Evolutionary conservation across 306 rosid species (phyloP), one percentile per base, ranked within the genome.

Genomic region (Alnus rubra): DNA sequence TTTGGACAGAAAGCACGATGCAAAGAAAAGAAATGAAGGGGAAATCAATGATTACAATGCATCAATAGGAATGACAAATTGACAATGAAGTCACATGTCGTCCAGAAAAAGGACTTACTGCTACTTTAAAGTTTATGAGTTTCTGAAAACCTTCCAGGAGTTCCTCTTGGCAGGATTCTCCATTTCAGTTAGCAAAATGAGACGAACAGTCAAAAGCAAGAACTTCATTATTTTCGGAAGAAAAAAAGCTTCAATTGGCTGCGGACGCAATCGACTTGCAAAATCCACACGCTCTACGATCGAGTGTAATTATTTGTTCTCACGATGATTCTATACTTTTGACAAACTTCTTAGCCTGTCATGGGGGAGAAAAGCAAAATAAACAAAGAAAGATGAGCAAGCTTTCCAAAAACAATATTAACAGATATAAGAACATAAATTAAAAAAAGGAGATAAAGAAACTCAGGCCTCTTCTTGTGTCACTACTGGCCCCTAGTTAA

Each of bases 281-380:
- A 86, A 53, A 69, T 54, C 75, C 78, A 73, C 37, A 69, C 13
- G 37, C 51, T 65, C 45, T n/a, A 58, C 58, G 69, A 74, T 37
- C 11, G 19, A 9, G 55, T 58, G 19, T 4, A 39, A 48, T 35
- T 76, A 79, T 30, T 62, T 59, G 76, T 74, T 67, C 75, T 91
- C 81, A 92, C 3, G 95, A 84, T 69, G 97, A 89, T 81, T 94
- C 94, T 64, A 90, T 55, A 14, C 78, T 82, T 74, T 62, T 90
- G 77, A 89, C 92, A 39, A 85, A 82, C 88, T 83, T 92, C 88
- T 89, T 93, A 31, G 88, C 88, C 98, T 93, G 94, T 65, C 83
- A 64, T 2, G 11, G 67, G 60, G 62, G 82, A 30, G 35, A 18
- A 45, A 76, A 53, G 69, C 6, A 63, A 2, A 56, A 28, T 12